Base-by-base conservation (phyloP, 1,284 basidiomycete genomes). In the Golubevia pallescens region DNA sequence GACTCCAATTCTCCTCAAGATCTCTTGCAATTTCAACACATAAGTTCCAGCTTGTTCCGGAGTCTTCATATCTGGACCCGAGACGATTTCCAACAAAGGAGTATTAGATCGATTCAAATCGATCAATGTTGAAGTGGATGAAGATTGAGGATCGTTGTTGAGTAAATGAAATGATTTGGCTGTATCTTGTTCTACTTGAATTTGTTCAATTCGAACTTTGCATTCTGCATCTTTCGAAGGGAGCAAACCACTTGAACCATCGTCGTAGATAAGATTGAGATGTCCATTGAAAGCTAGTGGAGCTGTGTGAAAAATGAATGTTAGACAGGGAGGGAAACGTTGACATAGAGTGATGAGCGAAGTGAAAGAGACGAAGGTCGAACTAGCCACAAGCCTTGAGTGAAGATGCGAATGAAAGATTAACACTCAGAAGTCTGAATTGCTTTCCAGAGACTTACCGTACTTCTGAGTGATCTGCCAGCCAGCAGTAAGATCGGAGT, bases 401-500 rank as follows among this genome's bases (percentile, higher is more conserved):
- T n/a, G n/a, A n/a, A n/a, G n/a, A n/a, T n/a, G n/a, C n/a, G n/a
- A n/a, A n/a, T n/a, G n/a, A n/a, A n/a, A n/a, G n/a, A n/a, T n/a
- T n/a, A n/a, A n/a, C n/a, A n/a, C n/a, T n/a, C n/a, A n/a, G n/a
- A n/a, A n/a, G n/a, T n/a, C n/a, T n/a, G n/a, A n/a, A n/a, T n/a
- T n/a, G n/a, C n/a, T n/a, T n/a, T n/a, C n/a, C n/a, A n/a, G n/a
- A 8, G 23, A 78, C 90, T 64, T 63, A 92, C 92, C 89, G 86
- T 98, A 97, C 74, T 94, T 92, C 81, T 98, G 96, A 0, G 96
- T 98, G 71, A 98, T 96, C 87, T 99, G 97, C 86, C 95, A 99
- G 0, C 95, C 96, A 2, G 92, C 88, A 0, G 97, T 94, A 34
- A 97, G 89, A 86, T 99, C 96, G 1, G 93, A 90, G 84, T 99